phyloP scores from a whole-genome alignment of 768 basidiomycete species.

The Rhodotorula babjevae region DNA sequence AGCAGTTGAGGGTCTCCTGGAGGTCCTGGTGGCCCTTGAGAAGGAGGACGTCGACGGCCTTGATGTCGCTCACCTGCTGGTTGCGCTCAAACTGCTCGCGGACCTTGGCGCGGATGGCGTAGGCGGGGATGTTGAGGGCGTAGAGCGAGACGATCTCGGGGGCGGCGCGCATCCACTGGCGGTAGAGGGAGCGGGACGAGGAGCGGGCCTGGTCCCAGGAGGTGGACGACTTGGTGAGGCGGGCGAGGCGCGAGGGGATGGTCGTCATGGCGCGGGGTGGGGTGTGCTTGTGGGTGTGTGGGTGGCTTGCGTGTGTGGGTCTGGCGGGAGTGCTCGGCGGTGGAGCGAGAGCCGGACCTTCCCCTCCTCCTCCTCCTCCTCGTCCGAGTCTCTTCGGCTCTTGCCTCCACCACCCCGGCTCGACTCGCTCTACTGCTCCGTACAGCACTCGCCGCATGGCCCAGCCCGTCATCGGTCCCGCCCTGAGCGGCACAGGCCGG shows the following conservation, averaged over 20 bases:
- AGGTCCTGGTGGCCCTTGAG: constrained; percentile 79
- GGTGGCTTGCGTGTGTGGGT: not conserved
- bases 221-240: constrained; percentile 58
- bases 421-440: too few relatives aligned
- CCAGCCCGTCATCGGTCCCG: constrained; percentile 4
- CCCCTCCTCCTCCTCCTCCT: not conserved
- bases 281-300: not conserved
- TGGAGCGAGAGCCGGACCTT: not conserved
- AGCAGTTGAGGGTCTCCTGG: constrained; percentile 60
- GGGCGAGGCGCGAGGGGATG: constrained; percentile 83
- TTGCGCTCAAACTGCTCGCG: constrained; percentile 83
- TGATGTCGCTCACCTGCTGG: constrained; percentile 71
- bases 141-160: constrained; percentile 77
- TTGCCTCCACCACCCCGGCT: too few relatives aligned
- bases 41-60: constrained; percentile 77
- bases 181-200: constrained; percentile 72
- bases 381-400: too few relatives aligned
- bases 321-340: too few relatives aligned
- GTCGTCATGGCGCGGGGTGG: constrained; percentile 57
- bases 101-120: constrained; percentile 71
- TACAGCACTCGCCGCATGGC: not conserved
- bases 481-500: constrained; percentile 61
- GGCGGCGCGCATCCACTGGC: constrained; percentile 88
- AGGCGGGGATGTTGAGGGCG: constrained; percentile 71
- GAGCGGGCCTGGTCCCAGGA: constrained; percentile 59